Evolutionary conservation across 23 red algal genomes (phyloP), one percentile per base, ranked within the genome.

Genomic region (Gracilaria vermiculophylla): DNA sequence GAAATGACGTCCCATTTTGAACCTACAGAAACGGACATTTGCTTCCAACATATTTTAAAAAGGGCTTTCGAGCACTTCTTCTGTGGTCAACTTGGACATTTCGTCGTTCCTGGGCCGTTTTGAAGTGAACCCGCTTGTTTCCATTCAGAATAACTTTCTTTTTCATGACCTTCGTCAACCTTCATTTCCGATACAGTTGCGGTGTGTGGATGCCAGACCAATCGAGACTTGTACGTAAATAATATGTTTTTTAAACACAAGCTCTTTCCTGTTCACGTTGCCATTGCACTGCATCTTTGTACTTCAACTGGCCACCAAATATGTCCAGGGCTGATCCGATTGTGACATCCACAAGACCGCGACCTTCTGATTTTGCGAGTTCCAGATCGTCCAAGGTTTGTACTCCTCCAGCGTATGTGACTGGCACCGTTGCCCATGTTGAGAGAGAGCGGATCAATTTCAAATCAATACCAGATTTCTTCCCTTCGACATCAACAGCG

Each of bases 401-500:
- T 40, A 91, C 93, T 15, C 96, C 96, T 15, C 96, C 96, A 5
- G 96, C 96, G 83, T 98, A 98, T 13, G 92, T 95, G 12, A 91
- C 77, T 12, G 89, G 88, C 11, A 93, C 72, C 70, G 89, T 80
- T 53, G 86, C 75, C 77, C 78, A 81, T 52, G 86, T n/a, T 13
- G 77, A 47, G 40, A 86, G 39, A 19, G 17, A 49, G 16, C 52
- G 24, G 48, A 96, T 77, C 53, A 92, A 71, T 64, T 70, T 61
- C 29, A 78, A 53, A 70, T 98, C 96, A 20, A 98, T 94, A n/a
- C 96, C 96, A 32, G 50, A 34, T 24, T 76, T 83, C 79, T 94
- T 94, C 14, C 96, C 96, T 60, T 98, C 96, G 27, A 95, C 78
- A 77, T 98, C 92, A n/a, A 95, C 96, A 24, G 96, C 96, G 39